phyloP scores from a whole-genome alignment of 805 yeast species.

The Cyberlindnera meyerae region DNA sequence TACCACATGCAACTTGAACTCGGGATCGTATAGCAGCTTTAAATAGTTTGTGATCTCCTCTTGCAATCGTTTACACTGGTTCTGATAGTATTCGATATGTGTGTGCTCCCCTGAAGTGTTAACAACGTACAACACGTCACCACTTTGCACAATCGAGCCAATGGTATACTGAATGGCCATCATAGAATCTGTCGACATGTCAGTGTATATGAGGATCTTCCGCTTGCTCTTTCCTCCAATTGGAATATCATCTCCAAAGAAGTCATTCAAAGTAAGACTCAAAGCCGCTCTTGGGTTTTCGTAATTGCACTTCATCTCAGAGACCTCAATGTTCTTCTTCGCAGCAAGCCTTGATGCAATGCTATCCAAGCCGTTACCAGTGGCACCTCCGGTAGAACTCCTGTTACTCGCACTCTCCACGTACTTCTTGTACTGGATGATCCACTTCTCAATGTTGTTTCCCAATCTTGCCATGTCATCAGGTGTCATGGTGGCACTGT shows the following conservation, averaged over 20 bases:
- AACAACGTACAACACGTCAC: slow-evolving; percentile 66
- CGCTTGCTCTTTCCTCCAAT: slow-evolving; percentile 29
- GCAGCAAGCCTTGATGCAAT: neutral
- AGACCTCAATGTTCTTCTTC: slow-evolving; percentile 46
- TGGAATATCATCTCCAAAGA: slow-evolving; percentile 31
- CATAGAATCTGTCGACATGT: slow-evolving; percentile 74
- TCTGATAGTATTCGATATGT: slow-evolving; percentile 22
- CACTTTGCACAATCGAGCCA: slow-evolving; percentile 79
- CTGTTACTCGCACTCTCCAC: slow-evolving; percentile 15
- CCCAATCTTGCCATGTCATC: slow-evolving; percentile 19
- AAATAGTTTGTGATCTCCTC: slow-evolving; percentile 12
- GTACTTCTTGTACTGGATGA: slow-evolving; percentile 18
- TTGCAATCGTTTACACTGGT: slow-evolving; percentile 12
- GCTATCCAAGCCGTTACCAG: no score
- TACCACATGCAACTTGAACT: slow-evolving; percentile 26
- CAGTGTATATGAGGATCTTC: slow-evolving; percentile 73
- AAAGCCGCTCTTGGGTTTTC: slow-evolving; percentile 56
- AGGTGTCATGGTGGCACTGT: slow-evolving; percentile 14
- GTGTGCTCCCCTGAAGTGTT: slow-evolving; percentile 46
- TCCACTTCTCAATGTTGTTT: slow-evolving; percentile 17
- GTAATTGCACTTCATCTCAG: slow-evolving; percentile 49
- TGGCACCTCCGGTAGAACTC: slow-evolving; percentile 23
- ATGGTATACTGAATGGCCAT: slow-evolving; percentile 86
- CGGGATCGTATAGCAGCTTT: slow-evolving; percentile 12
- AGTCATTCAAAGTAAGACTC: slow-evolving; percentile 65